phyloP scores from a whole-genome alignment of 148 eudicot species.

The Limonium bicolor region DNA sequence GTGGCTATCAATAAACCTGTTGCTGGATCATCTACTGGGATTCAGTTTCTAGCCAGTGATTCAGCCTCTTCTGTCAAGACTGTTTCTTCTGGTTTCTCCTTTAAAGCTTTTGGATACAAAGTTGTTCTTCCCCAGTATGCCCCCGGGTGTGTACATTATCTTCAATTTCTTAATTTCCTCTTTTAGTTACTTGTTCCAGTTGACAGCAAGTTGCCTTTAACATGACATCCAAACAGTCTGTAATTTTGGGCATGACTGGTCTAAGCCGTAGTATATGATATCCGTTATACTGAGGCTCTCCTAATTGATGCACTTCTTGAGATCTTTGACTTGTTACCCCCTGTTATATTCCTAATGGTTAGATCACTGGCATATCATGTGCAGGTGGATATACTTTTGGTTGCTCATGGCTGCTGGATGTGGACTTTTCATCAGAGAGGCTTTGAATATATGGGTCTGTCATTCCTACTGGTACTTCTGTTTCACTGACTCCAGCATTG shows the following conservation, averaged over 20 bases:
- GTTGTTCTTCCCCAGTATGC: constrained; percentile 68
- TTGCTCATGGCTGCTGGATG: constrained; percentile 92
- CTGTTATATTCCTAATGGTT: neutral
- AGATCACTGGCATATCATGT: neutral
- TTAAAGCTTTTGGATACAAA: constrained; percentile 60
- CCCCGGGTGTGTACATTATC: constrained; percentile 82
- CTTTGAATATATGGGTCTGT: constrained; percentile 97
- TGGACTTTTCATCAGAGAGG: constrained; percentile 90
- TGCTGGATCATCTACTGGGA: constrained; percentile 36
- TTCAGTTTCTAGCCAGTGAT: constrained; percentile 30
- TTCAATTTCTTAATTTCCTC: no score
- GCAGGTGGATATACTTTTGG: constrained; percentile 96
- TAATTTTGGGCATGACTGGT: no score
- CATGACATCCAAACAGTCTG: no score
- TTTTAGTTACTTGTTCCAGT: no score
- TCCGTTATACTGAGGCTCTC: no score
- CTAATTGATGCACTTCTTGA: no score
- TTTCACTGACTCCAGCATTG: constrained; percentile 24
- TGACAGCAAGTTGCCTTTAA: no score
- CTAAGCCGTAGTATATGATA: no score
- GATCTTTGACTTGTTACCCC: no score
- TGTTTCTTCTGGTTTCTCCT: constrained; percentile 43
- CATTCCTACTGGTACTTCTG: constrained; percentile 44
- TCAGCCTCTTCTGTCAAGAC: constrained; percentile 38
- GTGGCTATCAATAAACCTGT: constrained; percentile 29